A percentile compares a stretch with the other conserved stretches of the same genome.
phyloP scores from a whole-genome alignment of 2,329 filamentous ascomycete genomes.

The Lasiodiplodia gonubiensis region DNA sequence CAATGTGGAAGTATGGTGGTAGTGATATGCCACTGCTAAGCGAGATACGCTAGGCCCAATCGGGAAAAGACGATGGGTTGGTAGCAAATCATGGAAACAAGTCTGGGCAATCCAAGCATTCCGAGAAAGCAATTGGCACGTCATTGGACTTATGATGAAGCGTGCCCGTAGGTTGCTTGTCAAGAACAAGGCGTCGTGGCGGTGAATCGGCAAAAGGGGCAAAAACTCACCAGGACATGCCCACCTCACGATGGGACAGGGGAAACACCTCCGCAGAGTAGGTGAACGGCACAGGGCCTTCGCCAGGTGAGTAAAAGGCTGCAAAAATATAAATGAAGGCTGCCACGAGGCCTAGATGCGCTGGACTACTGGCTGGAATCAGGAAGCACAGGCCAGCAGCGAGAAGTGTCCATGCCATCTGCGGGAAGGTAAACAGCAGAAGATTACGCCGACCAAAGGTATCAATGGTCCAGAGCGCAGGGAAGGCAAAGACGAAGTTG shows the following conservation, averaged over 20 bases:
- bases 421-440: constrained; percentile 55
- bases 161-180: no score
- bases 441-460: constrained; percentile 58
- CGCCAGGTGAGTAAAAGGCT: constrained; percentile 49
- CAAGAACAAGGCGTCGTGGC: neutral
- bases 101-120: no score
- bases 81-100: no score
- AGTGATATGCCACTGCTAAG: neutral
- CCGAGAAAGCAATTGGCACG: no score
- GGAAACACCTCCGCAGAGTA: constrained; percentile 75
- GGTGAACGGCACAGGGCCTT: constrained; percentile 67
- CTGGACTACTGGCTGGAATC: constrained; percentile 49
- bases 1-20: no score
- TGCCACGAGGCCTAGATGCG: constrained; percentile 57
- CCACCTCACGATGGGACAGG: constrained; percentile 71
- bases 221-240: constrained; percentile 64
- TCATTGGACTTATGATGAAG: no score
- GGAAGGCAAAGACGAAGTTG: constrained; percentile 64
- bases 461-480: constrained; percentile 66
- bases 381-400: constrained; percentile 59
- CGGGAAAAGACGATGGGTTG: no score
- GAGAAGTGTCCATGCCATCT: constrained; percentile 57
- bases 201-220: neutral
- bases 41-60: no score
- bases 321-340: constrained; percentile 64